Evolutionary conservation across 306 rosid species (phyloP), one percentile per base, ranked within the genome.

Genomic region (Malus sylvestris): DNA sequence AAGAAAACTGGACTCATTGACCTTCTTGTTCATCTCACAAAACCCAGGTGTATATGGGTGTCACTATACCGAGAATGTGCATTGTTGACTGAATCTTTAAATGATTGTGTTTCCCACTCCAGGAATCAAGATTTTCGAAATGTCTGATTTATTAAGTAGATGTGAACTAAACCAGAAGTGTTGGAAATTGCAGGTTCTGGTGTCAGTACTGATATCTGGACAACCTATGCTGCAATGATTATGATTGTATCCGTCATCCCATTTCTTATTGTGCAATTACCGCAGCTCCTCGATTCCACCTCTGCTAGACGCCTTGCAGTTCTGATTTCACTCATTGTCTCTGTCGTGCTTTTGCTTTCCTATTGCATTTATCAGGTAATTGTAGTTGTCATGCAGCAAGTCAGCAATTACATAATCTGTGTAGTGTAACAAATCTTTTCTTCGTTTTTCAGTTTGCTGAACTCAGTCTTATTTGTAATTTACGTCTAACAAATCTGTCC

Each of bases 151-250:
- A 5, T 11, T n/a, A 19, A 38, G 74, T 52, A 46, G 67, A 73
- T 53, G 13, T 52, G 23, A 40, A 60, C 57, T 73, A 5, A 75
- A 49, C 27, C 30, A 51, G 59, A 77, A 76, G 38, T 79, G 40
- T 81, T 76, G 46, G 9, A 72, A 42, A 78, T 61, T 86, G 84
- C 89, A 96, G 99, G 90, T 75, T 91, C 99, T 88, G 99, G 99
- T 73, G 89, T 96, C 70, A 91, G 97, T 71, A 92, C 98, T 61
- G 99, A 96, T 83, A 89, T 91, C 66, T 92, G 97, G 99, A 92
- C 99, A 71, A 86, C 88, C 72, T 96, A 92, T 80, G 88, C 97
- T 67, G 99, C 98, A 67, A 86, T 42, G 76, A 91, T 96, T 73
- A 92, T 96, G 99, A 82, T 81, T 71, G 3, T 89, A 77, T 96